These are phyloP conservation scores for Phytopythium chamaehyphon DNA, from an alignment of 352 stramenopile genomes.

Conservation along the genomic window DNA sequence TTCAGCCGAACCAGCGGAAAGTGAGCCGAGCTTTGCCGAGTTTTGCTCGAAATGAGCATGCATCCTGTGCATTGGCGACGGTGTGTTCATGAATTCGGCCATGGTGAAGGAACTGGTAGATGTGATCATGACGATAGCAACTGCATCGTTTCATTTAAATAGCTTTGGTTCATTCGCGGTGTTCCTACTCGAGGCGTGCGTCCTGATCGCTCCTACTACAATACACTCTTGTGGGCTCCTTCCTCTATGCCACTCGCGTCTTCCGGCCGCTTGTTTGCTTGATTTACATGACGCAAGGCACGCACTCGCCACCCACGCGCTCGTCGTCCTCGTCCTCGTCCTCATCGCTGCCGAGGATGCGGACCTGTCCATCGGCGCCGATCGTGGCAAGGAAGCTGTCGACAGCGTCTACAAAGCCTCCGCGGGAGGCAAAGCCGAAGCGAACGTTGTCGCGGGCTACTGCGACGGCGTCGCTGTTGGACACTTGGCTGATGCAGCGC, in stretches of 20 bases:
- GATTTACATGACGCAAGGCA: not conserved
- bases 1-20: no score
- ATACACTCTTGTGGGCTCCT: no score
- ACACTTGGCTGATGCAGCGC: slow-evolving; percentile 23
- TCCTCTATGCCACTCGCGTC: not conserved
- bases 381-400: slow-evolving; percentile 1
- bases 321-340: slow-evolving; percentile 1
- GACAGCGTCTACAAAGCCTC: not conserved
- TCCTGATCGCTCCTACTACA: no score
- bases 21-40: no score
- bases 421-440: not conserved
- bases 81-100: no score
- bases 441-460: slow-evolving; percentile 29
- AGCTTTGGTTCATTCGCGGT: no score
- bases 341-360: slow-evolving; percentile 1
- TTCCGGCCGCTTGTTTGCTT: not conserved
- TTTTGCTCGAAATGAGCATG: no score
- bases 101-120: no score
- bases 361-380: not conserved
- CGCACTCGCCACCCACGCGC: not conserved
- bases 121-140: no score
- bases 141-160: no score
- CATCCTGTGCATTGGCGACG: no score
- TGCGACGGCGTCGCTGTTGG: slow-evolving; percentile 14
- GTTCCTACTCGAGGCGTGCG: no score